Percentiles rank a stretch among this genome's conserved stretches.
Conservation (phyloP, 2,329 filamentous ascomycete genomes). For the Colletotrichum nymphaeae region DNA sequence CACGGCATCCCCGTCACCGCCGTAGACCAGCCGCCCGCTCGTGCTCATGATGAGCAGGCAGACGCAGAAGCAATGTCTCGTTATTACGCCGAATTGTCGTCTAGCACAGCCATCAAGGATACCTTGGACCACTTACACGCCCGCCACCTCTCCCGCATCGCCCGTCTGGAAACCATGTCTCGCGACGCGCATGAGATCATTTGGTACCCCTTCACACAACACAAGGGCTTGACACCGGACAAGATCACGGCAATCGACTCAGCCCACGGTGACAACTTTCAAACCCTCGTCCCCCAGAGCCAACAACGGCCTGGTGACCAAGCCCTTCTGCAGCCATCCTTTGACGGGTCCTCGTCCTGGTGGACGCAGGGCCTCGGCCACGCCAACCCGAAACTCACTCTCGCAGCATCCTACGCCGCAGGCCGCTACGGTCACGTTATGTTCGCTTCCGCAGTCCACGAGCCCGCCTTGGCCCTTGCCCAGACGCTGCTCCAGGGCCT, state of each 20-base stretch:
- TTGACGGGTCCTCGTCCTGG: conserved; percentile 90
- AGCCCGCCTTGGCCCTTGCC: conserved; percentile 78
- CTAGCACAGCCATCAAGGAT: conserved; percentile 50
- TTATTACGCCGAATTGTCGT: conserved; percentile 70
- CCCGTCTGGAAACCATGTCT: conserved; percentile 70
- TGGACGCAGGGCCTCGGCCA: conserved; percentile 92
- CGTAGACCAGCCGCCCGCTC: conserved; percentile 69
- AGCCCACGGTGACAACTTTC: conserved; percentile 82
- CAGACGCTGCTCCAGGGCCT: conserved; percentile 70
- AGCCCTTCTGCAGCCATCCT: conserved; percentile 70
- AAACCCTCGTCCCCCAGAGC: conserved; percentile 55
- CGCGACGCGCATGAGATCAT: conserved; percentile 71
- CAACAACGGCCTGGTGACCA: neutral
- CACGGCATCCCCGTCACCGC: conserved; percentile 67
- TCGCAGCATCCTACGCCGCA: conserved; percentile 83
- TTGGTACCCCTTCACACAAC: conserved; percentile 92
- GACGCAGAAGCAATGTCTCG: conserved; percentile 68
- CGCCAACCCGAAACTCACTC: conserved; percentile 75
- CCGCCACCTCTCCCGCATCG: conserved; percentile 67
- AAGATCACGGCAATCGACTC: conserved; percentile 84
- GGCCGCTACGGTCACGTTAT: conserved; percentile 90
- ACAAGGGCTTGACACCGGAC: conserved; percentile 69
- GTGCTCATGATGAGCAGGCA: conserved; percentile 48
- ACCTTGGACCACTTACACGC: conserved; percentile 63
- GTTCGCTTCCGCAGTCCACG: conserved; percentile 84